phyloP scores from a whole-genome alignment of 176 grass and related monocot genomes.

The Carex littledalei region DNA sequence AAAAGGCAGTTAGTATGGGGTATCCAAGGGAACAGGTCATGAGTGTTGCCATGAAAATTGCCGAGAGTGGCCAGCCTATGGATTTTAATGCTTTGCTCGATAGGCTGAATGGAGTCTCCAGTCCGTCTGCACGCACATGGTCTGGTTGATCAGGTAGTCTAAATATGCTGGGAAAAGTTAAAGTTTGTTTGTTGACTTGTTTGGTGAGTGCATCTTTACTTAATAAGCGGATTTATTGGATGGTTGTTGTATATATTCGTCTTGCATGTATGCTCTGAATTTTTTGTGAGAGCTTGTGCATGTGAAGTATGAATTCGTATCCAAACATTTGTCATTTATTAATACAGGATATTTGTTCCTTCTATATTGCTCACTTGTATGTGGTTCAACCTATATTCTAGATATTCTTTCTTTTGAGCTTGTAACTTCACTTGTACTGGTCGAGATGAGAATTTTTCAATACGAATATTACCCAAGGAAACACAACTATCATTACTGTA shows the following conservation, averaged over 20 bases:
- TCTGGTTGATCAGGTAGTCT: conserved; percentile 29
- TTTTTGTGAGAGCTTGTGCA: conserved; percentile 24
- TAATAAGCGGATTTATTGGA: conserved; percentile 12
- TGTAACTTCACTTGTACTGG: neutral
- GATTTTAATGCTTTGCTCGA: conserved; percentile 73
- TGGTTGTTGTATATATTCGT: conserved; percentile 17
- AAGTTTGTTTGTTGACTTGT: neutral
- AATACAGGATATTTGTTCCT: conserved; percentile 7
- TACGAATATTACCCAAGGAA: neutral
- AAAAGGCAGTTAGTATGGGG: conserved; percentile 71
- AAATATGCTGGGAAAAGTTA: neutral
- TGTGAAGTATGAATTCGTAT: neutral
- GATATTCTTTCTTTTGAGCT: neutral
- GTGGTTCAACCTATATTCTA: neutral
- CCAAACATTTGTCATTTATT: neutral
- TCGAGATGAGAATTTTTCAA: neutral
- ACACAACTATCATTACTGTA: neutral
- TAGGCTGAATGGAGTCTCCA: conserved; percentile 40
- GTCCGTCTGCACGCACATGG: conserved; percentile 45
- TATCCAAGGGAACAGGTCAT: conserved; percentile 56
- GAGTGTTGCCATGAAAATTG: conserved; percentile 41
- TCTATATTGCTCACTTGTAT: neutral
- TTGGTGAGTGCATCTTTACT: conserved; percentile 5
- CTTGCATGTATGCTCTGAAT: conserved; percentile 20
- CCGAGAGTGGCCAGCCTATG: conserved; percentile 42